Evolutionary conservation across 2,329 filamentous ascomycete genomes (phyloP).

Genomic region (Lasiodiplodia sp.): DNA sequence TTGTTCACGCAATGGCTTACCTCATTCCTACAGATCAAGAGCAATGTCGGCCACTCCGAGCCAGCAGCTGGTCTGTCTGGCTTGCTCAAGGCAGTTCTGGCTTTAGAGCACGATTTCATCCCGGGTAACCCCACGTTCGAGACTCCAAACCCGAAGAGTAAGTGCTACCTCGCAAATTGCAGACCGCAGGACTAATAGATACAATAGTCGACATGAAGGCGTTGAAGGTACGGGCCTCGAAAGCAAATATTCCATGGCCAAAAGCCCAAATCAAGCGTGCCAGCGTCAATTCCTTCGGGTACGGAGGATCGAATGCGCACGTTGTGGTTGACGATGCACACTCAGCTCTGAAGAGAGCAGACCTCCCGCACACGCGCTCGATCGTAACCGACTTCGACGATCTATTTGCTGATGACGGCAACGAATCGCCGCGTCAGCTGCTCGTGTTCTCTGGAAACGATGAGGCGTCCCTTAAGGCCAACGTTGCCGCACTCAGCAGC

Average conservation of each 20-base stretch:
- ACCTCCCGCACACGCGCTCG: conserved; percentile 19
- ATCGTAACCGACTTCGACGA: conserved; percentile 20
- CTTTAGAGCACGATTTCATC: conserved; percentile 39
- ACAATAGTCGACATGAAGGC: conserved; percentile 17
- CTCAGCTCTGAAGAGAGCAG: background rate
- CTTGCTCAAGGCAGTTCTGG: conserved; percentile 41
- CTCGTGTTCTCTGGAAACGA: conserved; percentile 31
- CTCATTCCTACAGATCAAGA: conserved; percentile 34
- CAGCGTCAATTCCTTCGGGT: conserved; percentile 38
- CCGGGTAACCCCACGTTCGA: conserved; percentile 33
- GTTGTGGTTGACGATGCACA: conserved; percentile 35
- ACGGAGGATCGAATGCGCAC: conserved; percentile 39
- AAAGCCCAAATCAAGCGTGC: conserved; percentile 30
- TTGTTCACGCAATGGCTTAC: too few species aligned
- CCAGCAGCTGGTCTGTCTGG: conserved; percentile 37
- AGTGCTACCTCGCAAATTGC: background rate
- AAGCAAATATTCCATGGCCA: conserved; percentile 32
- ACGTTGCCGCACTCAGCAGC: conserved; percentile 13
- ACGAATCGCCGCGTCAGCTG: conserved; percentile 4
- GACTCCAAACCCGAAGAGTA: conserved; percentile 16
- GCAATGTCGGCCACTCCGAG: conserved; percentile 45
- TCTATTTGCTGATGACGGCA: background rate
- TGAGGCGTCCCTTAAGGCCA: conserved; percentile 25
- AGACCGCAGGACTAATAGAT: background rate
- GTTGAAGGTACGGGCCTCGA: conserved; percentile 2